Base-by-base conservation (phyloP, 345 rosid genomes). In the Nephelium lappaceum region DNA sequence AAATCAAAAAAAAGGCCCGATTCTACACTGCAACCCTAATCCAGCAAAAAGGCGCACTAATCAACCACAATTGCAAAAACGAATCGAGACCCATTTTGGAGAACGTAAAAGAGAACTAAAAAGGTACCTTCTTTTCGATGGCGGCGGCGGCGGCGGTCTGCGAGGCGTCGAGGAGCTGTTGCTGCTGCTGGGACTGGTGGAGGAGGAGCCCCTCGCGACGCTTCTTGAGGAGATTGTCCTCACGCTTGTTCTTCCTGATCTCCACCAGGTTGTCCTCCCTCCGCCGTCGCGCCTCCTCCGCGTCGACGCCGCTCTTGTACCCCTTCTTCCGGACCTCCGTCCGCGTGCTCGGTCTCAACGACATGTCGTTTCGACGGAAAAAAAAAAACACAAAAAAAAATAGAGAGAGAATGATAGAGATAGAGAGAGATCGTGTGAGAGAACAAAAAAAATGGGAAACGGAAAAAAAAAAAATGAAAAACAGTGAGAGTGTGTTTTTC, bases 221-320 rank as follows among this genome's bases (percentile, higher is more conserved):
- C 76, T 91, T 91, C 93, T 91, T 91, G 71, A 91, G 84, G 25
- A 91, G 89, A 66, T 85, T 91, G 51, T 91, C 93, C 67, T 91
- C 95, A 12, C 95, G 86, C 78, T 91, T 89, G 81, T 78, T 91
- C 87, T 91, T 89, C 77, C 95, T 86, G 82, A 91, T 91, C 93
- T 89, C 93, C 61, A 91, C 93, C 85, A 91, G 83, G 66, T 91
- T 91, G 84, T 91, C 93, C 81, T 91, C 93, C 70, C 95, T 89
- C 81, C 92, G 75, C 84, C 95, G 81, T 64, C 93, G 79, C 42
- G 93, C 95, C 69, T 91, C 95, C n/a, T 91, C 95, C 62, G 88
- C 95, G 49, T 91, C 95, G 31, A 91, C 92, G 0, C 95, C 93
- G 6, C 88, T 86, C 79, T 89, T 91, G 87, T 91, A 91, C 39